Percentiles rank a stretch among this genome's conserved stretches.
phyloP scores from a whole-genome alignment of 2,329 filamentous ascomycete genomes.

The Curvularia lunata region DNA sequence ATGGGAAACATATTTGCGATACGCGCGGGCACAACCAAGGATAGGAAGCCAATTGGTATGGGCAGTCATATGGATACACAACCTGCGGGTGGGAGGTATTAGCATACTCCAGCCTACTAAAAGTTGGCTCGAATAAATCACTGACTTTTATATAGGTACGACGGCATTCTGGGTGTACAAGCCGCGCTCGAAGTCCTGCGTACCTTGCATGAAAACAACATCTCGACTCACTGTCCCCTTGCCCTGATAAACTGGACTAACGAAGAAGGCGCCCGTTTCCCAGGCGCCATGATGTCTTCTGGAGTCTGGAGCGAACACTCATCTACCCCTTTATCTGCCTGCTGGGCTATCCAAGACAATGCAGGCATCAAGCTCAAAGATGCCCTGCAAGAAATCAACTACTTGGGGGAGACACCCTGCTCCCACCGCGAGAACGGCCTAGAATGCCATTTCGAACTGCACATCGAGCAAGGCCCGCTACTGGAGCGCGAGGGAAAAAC shows the following conservation, averaged over 20 bases:
- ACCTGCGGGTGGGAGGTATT: slow-evolving; percentile 45
- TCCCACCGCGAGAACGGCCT: slow-evolving; percentile 66
- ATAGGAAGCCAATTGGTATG: slow-evolving; percentile 55
- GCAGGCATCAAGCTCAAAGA: slow-evolving; percentile 58
- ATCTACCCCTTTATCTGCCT: slow-evolving; percentile 41
- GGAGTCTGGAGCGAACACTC: slow-evolving; percentile 72
- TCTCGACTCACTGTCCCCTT: slow-evolving; percentile 63
- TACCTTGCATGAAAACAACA: slow-evolving; percentile 44
- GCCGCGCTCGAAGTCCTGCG: slow-evolving; percentile 58
- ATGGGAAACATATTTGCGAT: slow-evolving; percentile 47
- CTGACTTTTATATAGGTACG: slow-evolving; percentile 59
- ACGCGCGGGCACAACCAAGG: slow-evolving; percentile 46
- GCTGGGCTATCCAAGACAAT: slow-evolving; percentile 51
- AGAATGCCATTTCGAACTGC: slow-evolving; percentile 78
- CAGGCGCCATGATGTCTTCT: slow-evolving; percentile 73
- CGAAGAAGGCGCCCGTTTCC: slow-evolving; percentile 80
- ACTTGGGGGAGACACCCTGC: slow-evolving; percentile 53
- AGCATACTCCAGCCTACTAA: background rate
- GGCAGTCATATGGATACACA: slow-evolving; percentile 61
- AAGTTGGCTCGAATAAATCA: fast-evolving
- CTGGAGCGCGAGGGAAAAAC: slow-evolving; percentile 66
- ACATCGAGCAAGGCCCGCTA: slow-evolving; percentile 82
- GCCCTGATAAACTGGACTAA: slow-evolving; percentile 80
- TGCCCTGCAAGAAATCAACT: slow-evolving; percentile 42
- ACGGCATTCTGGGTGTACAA: slow-evolving; percentile 76